A percentile compares a stretch with the other conserved stretches of the same genome.
phyloP scores from a whole-genome alignment of 164 flowering plant genomes.

The Vitis rotundifolia region DNA sequence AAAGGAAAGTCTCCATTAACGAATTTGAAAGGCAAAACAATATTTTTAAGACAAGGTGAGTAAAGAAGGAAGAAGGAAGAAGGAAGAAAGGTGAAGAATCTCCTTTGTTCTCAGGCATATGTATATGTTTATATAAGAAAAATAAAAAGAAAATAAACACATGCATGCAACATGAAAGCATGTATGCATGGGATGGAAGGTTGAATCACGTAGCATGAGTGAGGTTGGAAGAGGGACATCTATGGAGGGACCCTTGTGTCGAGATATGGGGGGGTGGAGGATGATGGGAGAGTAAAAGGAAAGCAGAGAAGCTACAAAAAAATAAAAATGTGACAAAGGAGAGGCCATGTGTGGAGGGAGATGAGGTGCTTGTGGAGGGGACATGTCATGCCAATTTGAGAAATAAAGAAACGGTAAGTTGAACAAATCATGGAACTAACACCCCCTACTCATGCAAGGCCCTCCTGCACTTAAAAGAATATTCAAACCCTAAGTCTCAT shows the following conservation, averaged over 20 bases:
- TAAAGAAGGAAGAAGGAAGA: too few species aligned
- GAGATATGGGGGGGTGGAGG: slow-evolving; percentile 16
- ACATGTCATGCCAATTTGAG: slow-evolving; percentile 35
- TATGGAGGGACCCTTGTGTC: slow-evolving; percentile 20
- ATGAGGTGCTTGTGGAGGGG: slow-evolving; percentile 27
- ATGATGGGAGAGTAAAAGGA: slow-evolving; percentile 24
- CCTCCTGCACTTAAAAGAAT: slow-evolving; percentile 9
- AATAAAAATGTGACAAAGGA: too few species aligned
- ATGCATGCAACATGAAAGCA: background rate
- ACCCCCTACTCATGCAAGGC: slow-evolving; percentile 18
- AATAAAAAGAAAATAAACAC: background rate
- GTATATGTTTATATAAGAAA: background rate
- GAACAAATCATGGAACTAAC: slow-evolving; percentile 29
- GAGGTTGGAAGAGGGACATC: slow-evolving; percentile 1
- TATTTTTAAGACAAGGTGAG: too few species aligned
- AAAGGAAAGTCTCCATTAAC: too few species aligned
- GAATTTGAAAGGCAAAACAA: too few species aligned
- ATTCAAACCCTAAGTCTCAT: slow-evolving; percentile 1
- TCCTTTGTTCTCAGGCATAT: too few species aligned
- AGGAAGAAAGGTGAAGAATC: too few species aligned
- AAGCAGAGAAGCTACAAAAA: background rate
- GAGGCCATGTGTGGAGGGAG: slow-evolving; percentile 31
- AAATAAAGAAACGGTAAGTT: slow-evolving; percentile 14
- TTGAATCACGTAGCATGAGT: background rate
- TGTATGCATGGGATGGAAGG: background rate